Evolutionary conservation across 1,284 basidiomycete species (phyloP), one percentile per base, ranked within the genome.

Genomic region (Limonomyces culmigenus): DNA sequence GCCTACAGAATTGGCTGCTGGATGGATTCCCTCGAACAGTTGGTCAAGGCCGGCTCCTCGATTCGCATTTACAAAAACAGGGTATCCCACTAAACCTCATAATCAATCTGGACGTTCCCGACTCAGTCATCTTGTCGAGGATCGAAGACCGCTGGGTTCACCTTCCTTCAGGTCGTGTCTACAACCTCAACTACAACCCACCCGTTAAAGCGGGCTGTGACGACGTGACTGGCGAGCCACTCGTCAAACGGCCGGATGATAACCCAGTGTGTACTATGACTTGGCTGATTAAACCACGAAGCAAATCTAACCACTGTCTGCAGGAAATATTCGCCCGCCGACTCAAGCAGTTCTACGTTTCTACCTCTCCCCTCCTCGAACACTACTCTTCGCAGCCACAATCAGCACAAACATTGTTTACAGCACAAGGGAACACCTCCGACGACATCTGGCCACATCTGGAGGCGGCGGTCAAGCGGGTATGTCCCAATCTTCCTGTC

Each of bases 11-110:
- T 50, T 96, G 92, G 92, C 83, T 97, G 43, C 58, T 98, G 23
- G 93, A 99, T 49, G 93, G 93, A 4, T 98, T 98, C 51, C 93
- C 93, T 20, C 76, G 93, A 29, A 99, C 93, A 2, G 56, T 93
- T 2, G 74, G 71, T 13, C 93, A 99, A 56, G 93, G 87, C 1
- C 63, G 78, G 51, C 63, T 93, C 32, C 66, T 99, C 8, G 86
- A 96, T 50, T 58, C 59, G 14, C 73, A 81, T 53, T 62, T 85
- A 39, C 63, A 63, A 48, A 59, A 59, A 40, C 65, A 65, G 45
- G 61, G 60, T 36, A 66, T 55, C 13, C 67, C 85, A 16, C 59
- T 98, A 38, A 88, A 79, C 43, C 67, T 97, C 41, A 73, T 97
- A 34, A 74, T 95, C 38, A 89, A 95, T 53, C 65, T 98, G 32